phyloP scores from a whole-genome alignment of 2,329 filamentous ascomycete genomes.

The Dothiorella sarmentorum region DNA sequence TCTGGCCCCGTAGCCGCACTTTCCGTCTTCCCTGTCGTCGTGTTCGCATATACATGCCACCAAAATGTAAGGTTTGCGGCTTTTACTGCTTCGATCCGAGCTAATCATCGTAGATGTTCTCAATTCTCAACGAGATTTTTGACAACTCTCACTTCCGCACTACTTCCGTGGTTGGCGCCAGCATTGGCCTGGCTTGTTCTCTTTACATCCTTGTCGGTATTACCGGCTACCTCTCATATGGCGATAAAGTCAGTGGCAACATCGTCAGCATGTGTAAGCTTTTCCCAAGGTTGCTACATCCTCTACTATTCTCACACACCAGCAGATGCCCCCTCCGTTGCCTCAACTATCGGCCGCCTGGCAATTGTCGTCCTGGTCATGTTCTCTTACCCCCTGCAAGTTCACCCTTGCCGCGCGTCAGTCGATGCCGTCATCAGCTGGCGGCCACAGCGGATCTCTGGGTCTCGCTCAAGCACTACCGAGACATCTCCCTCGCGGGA shows the following conservation, averaged over 20 bases:
- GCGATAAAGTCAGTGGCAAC: constrained; percentile 83
- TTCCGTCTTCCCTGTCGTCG: constrained; percentile 86
- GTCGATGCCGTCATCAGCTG: constrained; percentile 92
- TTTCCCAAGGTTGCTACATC: constrained; percentile 55
- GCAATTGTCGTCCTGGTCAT: constrained; percentile 95
- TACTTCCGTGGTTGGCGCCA: constrained; percentile 72
- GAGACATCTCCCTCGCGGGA: constrained; percentile 38
- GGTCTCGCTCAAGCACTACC: neutral
- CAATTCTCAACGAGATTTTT: constrained; percentile 90
- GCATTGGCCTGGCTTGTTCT: constrained; percentile 81
- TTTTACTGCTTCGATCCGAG: neutral
- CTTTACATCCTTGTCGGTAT: constrained; percentile 91
- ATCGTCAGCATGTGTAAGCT: constrained; percentile 71
- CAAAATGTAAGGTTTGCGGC: constrained; percentile 68
- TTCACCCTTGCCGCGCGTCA: constrained; percentile 94
- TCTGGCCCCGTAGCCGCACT: constrained; percentile 74
- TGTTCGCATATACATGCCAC: constrained; percentile 99
- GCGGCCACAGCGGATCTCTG: constrained; percentile 56
- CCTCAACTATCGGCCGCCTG: constrained; percentile 87
- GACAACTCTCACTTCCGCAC: constrained; percentile 78
- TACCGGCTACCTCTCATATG: constrained; percentile 94
- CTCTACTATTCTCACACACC: neutral
- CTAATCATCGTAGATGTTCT: constrained; percentile 74
- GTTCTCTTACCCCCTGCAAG: constrained; percentile 92
- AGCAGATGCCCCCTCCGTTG: constrained; percentile 62